Percentiles rank a stretch among this genome's conserved stretches.
Evolutionary conservation across 352 stramenopile species (phyloP).

Genomic region (Stephanocyclus meneghinianus): DNA sequence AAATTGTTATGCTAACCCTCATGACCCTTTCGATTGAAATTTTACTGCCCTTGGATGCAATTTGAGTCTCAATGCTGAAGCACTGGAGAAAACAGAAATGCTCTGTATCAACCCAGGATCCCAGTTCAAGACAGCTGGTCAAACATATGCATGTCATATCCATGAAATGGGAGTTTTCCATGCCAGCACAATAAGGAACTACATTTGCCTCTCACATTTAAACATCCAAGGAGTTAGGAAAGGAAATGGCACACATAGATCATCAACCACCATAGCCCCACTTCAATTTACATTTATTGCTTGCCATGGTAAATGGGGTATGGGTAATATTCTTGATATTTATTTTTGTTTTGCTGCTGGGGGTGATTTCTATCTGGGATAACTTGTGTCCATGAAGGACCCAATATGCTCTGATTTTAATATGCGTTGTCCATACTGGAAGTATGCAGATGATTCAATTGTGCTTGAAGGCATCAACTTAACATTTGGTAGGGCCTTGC

Average conservation of each 20-base stretch:
- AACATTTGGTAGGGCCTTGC: conserved; percentile 31
- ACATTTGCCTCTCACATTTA: not conserved
- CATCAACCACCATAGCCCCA: not conserved
- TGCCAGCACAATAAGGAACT: not conserved
- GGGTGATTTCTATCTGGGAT: too few relatives aligned
- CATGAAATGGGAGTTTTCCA: not conserved
- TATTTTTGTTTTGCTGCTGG: too few relatives aligned
- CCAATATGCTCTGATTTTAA: too few relatives aligned
- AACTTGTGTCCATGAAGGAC: too few relatives aligned
- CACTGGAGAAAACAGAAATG: conserved; percentile 1
- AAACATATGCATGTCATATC: not conserved
- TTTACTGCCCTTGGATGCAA: not conserved
- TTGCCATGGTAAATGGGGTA: too few relatives aligned
- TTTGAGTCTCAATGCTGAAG: conserved; percentile 1
- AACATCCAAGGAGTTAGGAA: not conserved
- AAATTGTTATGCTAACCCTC: too few relatives aligned
- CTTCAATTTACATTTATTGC: too few relatives aligned
- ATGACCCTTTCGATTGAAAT: too few relatives aligned
- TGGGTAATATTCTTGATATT: too few relatives aligned
- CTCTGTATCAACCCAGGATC: not conserved
- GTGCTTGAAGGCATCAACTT: not conserved
- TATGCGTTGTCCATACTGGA: too few relatives aligned
- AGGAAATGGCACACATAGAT: not conserved
- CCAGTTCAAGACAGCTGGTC: not conserved
- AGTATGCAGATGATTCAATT: too few relatives aligned